Evolutionary conservation across 1,284 basidiomycete species (phyloP), one percentile per base, ranked within the genome.

Genomic region (Tilletia caries): DNA sequence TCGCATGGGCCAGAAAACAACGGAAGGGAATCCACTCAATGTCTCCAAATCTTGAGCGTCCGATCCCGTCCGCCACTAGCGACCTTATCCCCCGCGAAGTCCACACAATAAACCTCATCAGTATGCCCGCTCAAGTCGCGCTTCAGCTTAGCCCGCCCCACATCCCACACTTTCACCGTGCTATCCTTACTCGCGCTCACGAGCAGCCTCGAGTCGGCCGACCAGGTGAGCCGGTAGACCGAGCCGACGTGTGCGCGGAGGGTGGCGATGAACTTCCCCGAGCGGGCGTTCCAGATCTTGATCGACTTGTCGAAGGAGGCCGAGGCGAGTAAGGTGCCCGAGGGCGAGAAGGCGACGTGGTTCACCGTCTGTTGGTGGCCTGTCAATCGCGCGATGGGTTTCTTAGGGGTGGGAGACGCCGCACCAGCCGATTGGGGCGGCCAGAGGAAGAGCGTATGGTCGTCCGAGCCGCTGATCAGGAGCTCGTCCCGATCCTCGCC

Each of bases 51-150:
- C 79, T 88, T 88, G 68, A 88, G 86, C 32, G 85, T 85, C 83
- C 86, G 86, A 75, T 89, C 88, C 64, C 87, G 82, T 0, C 96
- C 95, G 15, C 95, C 96, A 82, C 93, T 95, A 72, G 97, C 94
- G 37, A 98, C 89, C 84, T 98, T 98, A 85, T 98, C 95, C 0
- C 94, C 95, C 15, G 79, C 75, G 65, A 79, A 82, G 66, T 81
- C 80, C 25, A 98, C 95, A 80, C 95, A 98, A 85, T 98, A 98
- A 32, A 98, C 95, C 83, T 98, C 96, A 80, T 98, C 95, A 0
- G 91, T 92, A 82, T 98, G 96, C 2, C 95, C 96, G 0, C 95
- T 93, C 29, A 98, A 87, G 83, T 98, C 95, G 2, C 89, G 89
- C 79, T 92, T 91, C 75, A 98, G 90, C 87, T 98, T 98, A 71